Evolutionary conservation across 2,329 filamentous ascomycete genomes (phyloP).

Genomic region (Apiospora phragmitis): DNA sequence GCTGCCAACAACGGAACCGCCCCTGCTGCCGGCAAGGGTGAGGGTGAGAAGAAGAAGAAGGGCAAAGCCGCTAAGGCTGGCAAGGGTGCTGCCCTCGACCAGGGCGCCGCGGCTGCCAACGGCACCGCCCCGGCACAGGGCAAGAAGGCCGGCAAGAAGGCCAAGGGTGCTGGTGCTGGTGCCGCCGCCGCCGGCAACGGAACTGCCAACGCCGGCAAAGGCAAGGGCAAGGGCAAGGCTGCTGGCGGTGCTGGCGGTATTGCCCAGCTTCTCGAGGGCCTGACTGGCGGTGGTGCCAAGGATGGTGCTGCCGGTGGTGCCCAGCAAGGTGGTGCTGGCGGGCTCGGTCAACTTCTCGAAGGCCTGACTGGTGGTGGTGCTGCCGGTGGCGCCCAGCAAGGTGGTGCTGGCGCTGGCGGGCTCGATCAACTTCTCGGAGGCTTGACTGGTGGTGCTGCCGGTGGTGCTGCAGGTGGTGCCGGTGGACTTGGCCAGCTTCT

Average conservation of each 20-base stretch:
- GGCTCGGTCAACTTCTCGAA: not conserved
- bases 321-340: not conserved
- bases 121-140: not conserved
- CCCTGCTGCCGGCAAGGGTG: not conserved
- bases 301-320: not conserved
- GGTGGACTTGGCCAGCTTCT: not conserved
- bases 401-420: not conserved
- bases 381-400: not conserved
- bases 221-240: constrained; percentile 4
- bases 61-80: constrained; percentile 3
- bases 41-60: constrained; percentile 11
- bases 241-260: not conserved
- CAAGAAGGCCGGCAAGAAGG: constrained; percentile 6
- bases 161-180: not conserved
- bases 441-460: not conserved
- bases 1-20: constrained; percentile 6
- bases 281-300: not conserved
- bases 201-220: constrained; percentile 8
- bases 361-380: not conserved
- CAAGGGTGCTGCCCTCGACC: not conserved
- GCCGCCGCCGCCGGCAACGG: constrained; percentile 4
- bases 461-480: not conserved
- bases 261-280: not conserved
- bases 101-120: constrained; percentile 5
- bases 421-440: not conserved